Evolutionary conservation across 140 eudicot genomes (phyloP).

Genomic region (Anethum foeniculum): DNA sequence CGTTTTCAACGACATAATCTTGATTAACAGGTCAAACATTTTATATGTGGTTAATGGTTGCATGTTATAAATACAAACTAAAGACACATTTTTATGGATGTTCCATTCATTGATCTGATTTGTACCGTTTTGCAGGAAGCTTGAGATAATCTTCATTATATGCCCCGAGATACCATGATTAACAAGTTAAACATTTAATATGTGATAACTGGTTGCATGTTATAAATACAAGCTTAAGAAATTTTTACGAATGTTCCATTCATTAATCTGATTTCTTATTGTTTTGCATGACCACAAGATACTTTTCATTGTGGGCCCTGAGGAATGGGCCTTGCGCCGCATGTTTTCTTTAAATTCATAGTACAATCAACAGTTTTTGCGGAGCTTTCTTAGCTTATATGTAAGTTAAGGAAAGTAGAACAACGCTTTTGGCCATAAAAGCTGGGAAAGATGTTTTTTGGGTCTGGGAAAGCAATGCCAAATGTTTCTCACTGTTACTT

Average conservation of each 20-base stretch:
- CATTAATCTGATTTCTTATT: too few species aligned
- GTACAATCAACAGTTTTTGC: neutral
- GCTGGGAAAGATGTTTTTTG: neutral
- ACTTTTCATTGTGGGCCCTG: too few species aligned
- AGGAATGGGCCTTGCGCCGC: neutral
- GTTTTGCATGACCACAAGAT: too few species aligned
- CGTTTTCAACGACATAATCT: neutral
- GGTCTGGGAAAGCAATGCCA: neutral
- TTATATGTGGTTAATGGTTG: neutral
- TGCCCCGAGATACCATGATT: neutral
- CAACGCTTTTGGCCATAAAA: neutral
- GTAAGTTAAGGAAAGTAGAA: neutral
- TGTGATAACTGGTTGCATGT: too few species aligned
- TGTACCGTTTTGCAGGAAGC: neutral
- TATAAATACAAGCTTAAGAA: too few species aligned
- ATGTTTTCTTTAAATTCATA: neutral
- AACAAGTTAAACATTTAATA: too few species aligned
- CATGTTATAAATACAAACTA: neutral
- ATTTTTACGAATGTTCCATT: too few species aligned
- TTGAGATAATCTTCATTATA: neutral
- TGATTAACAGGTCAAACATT: neutral
- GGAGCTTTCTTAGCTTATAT: neutral
- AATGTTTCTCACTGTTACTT: neutral
- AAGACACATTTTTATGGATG: neutral
- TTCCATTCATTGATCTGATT: neutral